Evolutionary conservation across 768 basidiomycete species (phyloP).

Genomic region (Lanmaoa pseudosensibilis): DNA sequence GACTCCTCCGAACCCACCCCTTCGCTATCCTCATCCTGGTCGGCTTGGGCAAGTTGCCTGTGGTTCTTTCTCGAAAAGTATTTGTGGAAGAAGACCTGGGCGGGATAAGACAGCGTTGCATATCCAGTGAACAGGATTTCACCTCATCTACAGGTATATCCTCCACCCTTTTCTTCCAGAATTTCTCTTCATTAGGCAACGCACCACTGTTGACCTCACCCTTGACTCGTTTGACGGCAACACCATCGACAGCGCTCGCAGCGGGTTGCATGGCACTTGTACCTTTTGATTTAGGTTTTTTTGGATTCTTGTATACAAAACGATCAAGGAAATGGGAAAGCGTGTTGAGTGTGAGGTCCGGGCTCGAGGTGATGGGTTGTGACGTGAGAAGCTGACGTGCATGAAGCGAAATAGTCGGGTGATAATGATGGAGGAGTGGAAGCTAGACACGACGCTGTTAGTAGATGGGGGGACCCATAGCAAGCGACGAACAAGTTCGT

Average conservation of each 20-base stretch:
- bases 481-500: conserved; percentile 74
- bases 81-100: conserved; percentile 85
- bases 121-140: conserved; percentile 7
- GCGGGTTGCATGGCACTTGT: conserved; percentile 95
- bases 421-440: conserved; percentile 82
- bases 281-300: conserved; percentile 71
- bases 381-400: conserved; percentile 76
- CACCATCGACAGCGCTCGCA: conserved; percentile 58
- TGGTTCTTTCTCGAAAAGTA: conserved; percentile 78
- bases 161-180: conserved; percentile 64
- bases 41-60: conserved; percentile 48
- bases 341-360: conserved; percentile 91
- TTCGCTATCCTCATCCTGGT: conserved; percentile 32
- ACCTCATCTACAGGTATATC: conserved; percentile 90
- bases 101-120: not conserved
- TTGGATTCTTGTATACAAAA: conserved; percentile 96
- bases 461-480: not conserved
- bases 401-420: conserved; percentile 86
- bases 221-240: conserved; percentile 69
- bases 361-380: conserved; percentile 73
- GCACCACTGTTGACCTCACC: conserved; percentile 50
- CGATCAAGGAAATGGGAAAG: conserved; percentile 94
- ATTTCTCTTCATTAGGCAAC: conserved; percentile 72
- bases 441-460: conserved; percentile 42
- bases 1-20: conserved; percentile 21